Evolutionary conservation across 2,329 filamentous ascomycete genomes (phyloP).

Genomic region (Fusarium sp.): DNA sequence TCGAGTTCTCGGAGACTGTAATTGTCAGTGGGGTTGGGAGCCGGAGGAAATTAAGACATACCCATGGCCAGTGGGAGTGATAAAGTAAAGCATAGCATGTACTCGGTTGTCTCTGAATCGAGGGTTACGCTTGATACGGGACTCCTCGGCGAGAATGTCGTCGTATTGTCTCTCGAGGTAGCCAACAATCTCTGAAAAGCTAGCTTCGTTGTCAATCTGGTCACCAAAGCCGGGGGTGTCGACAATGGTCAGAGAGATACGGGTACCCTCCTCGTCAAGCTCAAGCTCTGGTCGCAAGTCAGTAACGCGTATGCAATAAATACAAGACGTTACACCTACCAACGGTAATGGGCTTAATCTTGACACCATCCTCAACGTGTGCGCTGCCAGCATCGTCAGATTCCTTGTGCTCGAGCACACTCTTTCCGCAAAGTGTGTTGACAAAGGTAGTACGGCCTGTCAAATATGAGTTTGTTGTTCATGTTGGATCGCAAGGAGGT

Average conservation of each 20-base stretch:
- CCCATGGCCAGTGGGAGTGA: slow-evolving; percentile 97
- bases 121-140: slow-evolving; percentile 99
- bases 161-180: slow-evolving; percentile 99
- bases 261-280: slow-evolving; percentile 97
- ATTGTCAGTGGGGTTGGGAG: slow-evolving; percentile 3
- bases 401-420: slow-evolving; percentile 90
- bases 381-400: slow-evolving; percentile 89
- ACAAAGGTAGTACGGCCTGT: slow-evolving; percentile 97
- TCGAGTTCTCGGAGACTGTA: slow-evolving; percentile 94
- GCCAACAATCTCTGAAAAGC: slow-evolving; percentile 97
- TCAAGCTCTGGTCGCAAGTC: slow-evolving; percentile 75
- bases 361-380: slow-evolving; percentile 94
- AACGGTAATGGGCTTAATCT: slow-evolving; percentile 98
- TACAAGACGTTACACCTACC: slow-evolving; percentile 64
- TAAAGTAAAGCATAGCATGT: slow-evolving; percentile 98
- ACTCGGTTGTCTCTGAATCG: slow-evolving; percentile 99
- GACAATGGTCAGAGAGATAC: slow-evolving; percentile 97
- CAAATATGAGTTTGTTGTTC: slow-evolving; percentile 37
- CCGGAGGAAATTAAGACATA: slow-evolving; percentile 54
- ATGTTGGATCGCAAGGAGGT: slow-evolving; percentile 21
- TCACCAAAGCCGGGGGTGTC: slow-evolving; percentile 98
- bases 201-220: slow-evolving; percentile 98
- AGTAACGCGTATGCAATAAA: slow-evolving; percentile 43
- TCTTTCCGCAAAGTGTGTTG: slow-evolving; percentile 97
- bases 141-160: slow-evolving; percentile 98